A percentile compares a stretch with the other conserved stretches of the same genome.
These are phyloP conservation scores for Paramecium octaurelia DNA, from an alignment of 73 alveolate species.

Conservation along the genomic window DNA sequence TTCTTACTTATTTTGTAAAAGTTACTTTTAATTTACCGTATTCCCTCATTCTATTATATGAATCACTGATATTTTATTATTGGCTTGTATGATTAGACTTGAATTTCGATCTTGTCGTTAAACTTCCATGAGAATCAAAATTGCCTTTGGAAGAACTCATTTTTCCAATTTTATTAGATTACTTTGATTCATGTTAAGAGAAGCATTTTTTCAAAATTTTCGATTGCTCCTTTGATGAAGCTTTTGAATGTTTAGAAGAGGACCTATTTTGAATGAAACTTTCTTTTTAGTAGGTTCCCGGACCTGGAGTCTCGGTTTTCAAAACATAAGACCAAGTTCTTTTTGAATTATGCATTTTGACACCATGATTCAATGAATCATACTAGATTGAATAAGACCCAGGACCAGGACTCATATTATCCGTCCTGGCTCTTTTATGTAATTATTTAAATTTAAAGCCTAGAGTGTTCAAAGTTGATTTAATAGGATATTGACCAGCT, in stretches of 20 bases:
- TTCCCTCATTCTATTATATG: neutral
- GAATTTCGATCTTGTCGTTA: neutral
- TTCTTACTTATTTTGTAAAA: conserved; percentile 32
- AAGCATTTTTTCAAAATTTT: neutral
- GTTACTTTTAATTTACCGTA: conserved; percentile 28
- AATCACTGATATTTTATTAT: neutral
- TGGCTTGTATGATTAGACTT: neutral
- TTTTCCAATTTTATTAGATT: neutral
- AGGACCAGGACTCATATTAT: conserved; percentile 37
- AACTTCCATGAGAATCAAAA: neutral
- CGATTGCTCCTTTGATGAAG: neutral
- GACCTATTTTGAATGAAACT: neutral
- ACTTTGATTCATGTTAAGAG: neutral
- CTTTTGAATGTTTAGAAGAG: neutral
- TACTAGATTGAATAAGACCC: neutral
- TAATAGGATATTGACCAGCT: neutral
- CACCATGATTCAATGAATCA: neutral
- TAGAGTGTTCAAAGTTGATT: neutral
- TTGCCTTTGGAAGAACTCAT: neutral
- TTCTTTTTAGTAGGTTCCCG: neutral
- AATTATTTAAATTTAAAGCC: neutral
- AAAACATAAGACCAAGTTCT: neutral
- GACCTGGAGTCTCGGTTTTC: conserved; percentile 26
- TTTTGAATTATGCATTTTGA: neutral
- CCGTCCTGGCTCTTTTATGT: neutral